A percentile compares a stretch with the other conserved stretches of the same genome.
phyloP scores from a whole-genome alignment of 805 yeast genomes.

The Starmerella riodocensis region DNA sequence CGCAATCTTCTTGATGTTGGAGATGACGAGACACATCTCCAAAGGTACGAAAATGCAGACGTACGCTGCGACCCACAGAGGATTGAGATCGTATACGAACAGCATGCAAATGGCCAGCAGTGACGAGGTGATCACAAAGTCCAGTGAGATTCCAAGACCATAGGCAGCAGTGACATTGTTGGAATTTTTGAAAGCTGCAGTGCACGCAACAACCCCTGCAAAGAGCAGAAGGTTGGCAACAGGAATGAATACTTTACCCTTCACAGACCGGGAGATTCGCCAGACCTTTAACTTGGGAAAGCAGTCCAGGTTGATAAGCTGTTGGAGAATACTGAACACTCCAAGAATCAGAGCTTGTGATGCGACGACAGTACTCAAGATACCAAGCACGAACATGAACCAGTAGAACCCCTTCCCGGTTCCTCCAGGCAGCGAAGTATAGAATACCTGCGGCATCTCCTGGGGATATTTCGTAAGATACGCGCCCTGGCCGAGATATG shows the following conservation, averaged over 20 bases:
- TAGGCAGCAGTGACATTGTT: constrained; percentile 45
- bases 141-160: constrained; percentile 46
- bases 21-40: constrained; percentile 35
- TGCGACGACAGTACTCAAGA: constrained; percentile 44
- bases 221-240: constrained; percentile 37
- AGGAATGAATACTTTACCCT: constrained; percentile 45
- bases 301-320: constrained; percentile 41
- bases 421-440: constrained; percentile 40
- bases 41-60: constrained; percentile 35
- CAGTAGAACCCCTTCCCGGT: constrained; percentile 35
- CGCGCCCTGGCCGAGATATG: constrained; percentile 49
- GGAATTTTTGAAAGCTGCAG: constrained; percentile 41
- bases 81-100: constrained; percentile 33
- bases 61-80: constrained; percentile 29
- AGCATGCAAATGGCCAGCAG: constrained; percentile 36
- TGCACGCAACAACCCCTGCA: constrained; percentile 38
- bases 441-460: constrained; percentile 34
- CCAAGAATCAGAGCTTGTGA: constrained; percentile 48
- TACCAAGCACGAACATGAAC: constrained; percentile 38
- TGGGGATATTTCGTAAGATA: constrained; percentile 33
- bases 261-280: constrained; percentile 34
- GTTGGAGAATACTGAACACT: constrained; percentile 40
- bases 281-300: constrained; percentile 38
- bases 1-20: constrained; percentile 40
- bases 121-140: constrained; percentile 39